Evolutionary conservation across 140 eudicot species (phyloP), one percentile per base, ranked within the genome.

Genomic region (Oenanthe javanica): DNA sequence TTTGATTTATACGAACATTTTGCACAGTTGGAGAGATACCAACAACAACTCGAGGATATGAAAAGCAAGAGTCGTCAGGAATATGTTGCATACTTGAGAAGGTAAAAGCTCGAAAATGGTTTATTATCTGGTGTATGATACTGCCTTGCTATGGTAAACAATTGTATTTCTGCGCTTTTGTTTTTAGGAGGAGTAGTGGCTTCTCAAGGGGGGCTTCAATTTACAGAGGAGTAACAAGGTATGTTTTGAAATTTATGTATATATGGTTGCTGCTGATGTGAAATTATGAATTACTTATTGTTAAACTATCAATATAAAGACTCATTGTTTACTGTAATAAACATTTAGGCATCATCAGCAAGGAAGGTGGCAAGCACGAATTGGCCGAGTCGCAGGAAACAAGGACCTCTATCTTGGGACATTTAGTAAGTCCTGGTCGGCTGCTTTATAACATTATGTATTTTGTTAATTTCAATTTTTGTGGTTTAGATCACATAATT

Each of bases 11-110:
- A 2, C 0, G 0, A 6, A 36, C 8, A 25, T 12, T 70, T 36
- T 38, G 38, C 13, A 36, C 11, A 38, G 75, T 15, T 71, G 51
- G 48, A 8, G 15, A 89, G 86, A 83, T 93, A 93, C 80, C 92
- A 87, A 85, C 88, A 86, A 83, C 94, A 93, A 85, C 85, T 93
- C 52, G 94, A 86, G 77, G 96, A 89, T 38, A 93, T 90, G 96
- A 90, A 89, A 85, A 84, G 86, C 85, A 93, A 89, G 97, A 89
- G 89, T 21, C 87, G 97, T 81, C 97, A 93, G 77, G 97, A 90
- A 40, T 93, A 89, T 85, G 97, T 93, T 82, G 97, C 97, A 77
- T 85, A 93, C 36, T 92, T 93, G 72, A 84, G 96, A 84, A 93
- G 97, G 97, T 93, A 79, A 55, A 31, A 9, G 12, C 49, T 38